A percentile compares a stretch with the other conserved stretches of the same genome.
Evolutionary conservation across 306 rosid genomes (phyloP).

Genomic region (Sicyos edulis): DNA sequence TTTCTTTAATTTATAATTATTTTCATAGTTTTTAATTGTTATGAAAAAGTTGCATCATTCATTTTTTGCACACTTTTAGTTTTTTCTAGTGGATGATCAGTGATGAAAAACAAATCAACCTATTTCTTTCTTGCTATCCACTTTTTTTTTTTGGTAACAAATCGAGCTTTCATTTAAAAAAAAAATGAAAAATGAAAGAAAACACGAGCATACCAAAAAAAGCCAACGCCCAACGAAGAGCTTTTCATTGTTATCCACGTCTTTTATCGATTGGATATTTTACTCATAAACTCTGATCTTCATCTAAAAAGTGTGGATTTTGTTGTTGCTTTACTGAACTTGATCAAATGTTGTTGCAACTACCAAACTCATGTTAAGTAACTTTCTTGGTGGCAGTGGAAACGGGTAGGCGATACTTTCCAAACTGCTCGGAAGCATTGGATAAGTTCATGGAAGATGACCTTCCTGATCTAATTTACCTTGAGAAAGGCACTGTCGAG

Average conservation of each 20-base stretch:
- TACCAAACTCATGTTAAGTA: constrained; percentile 2
- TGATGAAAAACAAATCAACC: background rate
- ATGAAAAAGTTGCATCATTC: too few species aligned
- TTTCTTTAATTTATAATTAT: too few species aligned
- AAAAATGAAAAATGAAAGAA: too few species aligned
- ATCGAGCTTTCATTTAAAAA: too few species aligned
- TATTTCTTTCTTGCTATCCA: background rate
- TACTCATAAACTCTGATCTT: background rate
- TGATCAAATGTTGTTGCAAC: background rate
- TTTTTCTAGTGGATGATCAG: too few species aligned
- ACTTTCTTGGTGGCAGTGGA: constrained; percentile 32
- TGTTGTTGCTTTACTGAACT: background rate
- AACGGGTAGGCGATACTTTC: constrained; percentile 42
- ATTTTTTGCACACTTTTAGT: too few species aligned
- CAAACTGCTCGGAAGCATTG: constrained; percentile 47
- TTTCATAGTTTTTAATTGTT: too few species aligned
- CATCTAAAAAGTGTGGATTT: background rate
- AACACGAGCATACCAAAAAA: too few species aligned
- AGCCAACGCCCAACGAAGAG: too few species aligned
- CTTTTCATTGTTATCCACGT: background rate
- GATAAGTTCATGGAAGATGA: constrained; percentile 47
- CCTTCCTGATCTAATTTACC: constrained; percentile 35
- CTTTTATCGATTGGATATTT: background rate
- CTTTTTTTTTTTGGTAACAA: too few species aligned
- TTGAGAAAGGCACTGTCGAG: constrained; percentile 32